phyloP scores from a whole-genome alignment of 2,329 filamentous ascomycete genomes.

The Fusarium domesticum region DNA sequence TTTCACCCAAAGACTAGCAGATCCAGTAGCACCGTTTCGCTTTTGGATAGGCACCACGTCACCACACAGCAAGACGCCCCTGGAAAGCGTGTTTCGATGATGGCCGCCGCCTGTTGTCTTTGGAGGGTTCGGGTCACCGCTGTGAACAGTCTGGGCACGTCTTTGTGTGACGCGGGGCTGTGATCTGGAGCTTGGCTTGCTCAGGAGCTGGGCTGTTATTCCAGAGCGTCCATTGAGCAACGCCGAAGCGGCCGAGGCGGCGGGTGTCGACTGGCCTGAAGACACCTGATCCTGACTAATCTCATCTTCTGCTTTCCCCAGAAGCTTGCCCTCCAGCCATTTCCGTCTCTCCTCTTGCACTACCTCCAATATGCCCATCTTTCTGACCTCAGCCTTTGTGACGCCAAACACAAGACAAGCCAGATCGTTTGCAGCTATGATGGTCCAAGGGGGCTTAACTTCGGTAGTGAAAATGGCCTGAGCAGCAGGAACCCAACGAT shows the following conservation, averaged over 20 bases:
- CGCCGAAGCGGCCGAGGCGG: constrained; percentile 43
- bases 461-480: constrained; percentile 99
- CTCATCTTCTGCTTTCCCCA: constrained; percentile 45
- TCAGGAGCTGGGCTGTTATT: constrained; percentile 83
- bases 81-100: constrained; percentile 71
- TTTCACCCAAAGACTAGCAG: constrained; percentile 97
- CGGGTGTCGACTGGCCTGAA: constrained; percentile 35
- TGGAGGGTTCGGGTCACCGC: constrained; percentile 51
- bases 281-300: constrained; percentile 32
- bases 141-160: constrained; percentile 63
- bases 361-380: constrained; percentile 91
- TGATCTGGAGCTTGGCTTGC: constrained; percentile 67
- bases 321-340: constrained; percentile 86
- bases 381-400: constrained; percentile 90
- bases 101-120: constrained; percentile 56
- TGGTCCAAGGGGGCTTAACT: constrained; percentile 86
- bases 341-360: constrained; percentile 83
- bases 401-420: constrained; percentile 99
- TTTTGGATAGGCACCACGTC: constrained; percentile 99
- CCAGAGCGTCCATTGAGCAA: constrained; percentile 69
- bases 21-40: constrained; percentile 84
- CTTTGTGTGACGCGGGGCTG: constrained; percentile 50
- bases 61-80: constrained; percentile 88
- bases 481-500: constrained; percentile 83
- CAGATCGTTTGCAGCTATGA: constrained; percentile 91